Percentiles rank a stretch among this genome's conserved stretches.
phyloP scores from a whole-genome alignment of 352 stramenopile genomes.

The Globisporangium iwayamae region DNA sequence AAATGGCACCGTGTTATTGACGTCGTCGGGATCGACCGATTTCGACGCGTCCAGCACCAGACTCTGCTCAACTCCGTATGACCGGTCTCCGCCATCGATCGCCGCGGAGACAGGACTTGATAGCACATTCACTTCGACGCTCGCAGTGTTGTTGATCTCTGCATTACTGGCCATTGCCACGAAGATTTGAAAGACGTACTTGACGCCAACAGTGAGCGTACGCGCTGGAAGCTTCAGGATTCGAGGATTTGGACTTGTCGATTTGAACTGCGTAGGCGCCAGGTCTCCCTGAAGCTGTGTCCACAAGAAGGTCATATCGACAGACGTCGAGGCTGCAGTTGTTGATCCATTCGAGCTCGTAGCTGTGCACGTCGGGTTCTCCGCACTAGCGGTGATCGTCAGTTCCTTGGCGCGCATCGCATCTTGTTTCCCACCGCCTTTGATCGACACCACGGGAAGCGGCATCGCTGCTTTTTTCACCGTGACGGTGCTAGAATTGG shows the following conservation, averaged over 20 bases:
- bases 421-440: slow-evolving; percentile 36
- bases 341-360: slow-evolving; percentile 11
- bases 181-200: slow-evolving; percentile 56
- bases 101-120: slow-evolving; percentile 34
- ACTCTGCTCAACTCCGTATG: slow-evolving; percentile 47
- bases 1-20: slow-evolving; percentile 31
- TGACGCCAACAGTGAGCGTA: slow-evolving; percentile 48
- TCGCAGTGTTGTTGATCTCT: slow-evolving; percentile 46
- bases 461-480: slow-evolving; percentile 48
- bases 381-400: slow-evolving; percentile 38
- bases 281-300: slow-evolving; percentile 45
- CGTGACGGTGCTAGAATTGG: slow-evolving; percentile 37
- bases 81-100: slow-evolving; percentile 46
- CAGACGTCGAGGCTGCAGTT: slow-evolving; percentile 10
- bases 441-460: slow-evolving; percentile 52
- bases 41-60: slow-evolving; percentile 45
- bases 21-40: slow-evolving; percentile 49
- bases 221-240: slow-evolving; percentile 45
- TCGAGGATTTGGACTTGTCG: slow-evolving; percentile 48
- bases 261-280: slow-evolving; percentile 34
- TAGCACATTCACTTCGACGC: slow-evolving; percentile 39
- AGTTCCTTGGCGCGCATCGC: slow-evolving; percentile 39
- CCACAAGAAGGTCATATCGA: slow-evolving; percentile 59
- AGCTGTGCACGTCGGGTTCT: slow-evolving; percentile 36
- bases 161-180: slow-evolving; percentile 44